Evolutionary conservation across 1,284 basidiomycete genomes (phyloP).

Genomic region (Sanghuangporus sanghuang): DNA sequence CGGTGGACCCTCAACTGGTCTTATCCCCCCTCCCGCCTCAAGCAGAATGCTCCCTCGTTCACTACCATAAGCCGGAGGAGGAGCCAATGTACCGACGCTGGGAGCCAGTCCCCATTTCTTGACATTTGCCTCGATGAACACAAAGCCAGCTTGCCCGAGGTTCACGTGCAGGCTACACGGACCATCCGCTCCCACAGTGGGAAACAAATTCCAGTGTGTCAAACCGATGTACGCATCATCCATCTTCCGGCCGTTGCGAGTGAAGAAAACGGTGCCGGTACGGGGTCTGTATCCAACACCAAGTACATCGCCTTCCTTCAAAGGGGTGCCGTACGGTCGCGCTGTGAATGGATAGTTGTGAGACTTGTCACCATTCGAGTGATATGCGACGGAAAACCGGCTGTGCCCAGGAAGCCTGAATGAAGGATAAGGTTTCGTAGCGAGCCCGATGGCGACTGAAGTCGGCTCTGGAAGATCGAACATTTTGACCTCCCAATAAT

Average conservation of each 20-base stretch:
- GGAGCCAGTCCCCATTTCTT: slow-evolving; percentile 98
- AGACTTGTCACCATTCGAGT: slow-evolving; percentile 95
- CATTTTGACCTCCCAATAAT: slow-evolving; percentile 98
- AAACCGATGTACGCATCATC: slow-evolving; percentile 92
- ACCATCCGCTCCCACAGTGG: slow-evolving; percentile 90
- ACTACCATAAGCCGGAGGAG: slow-evolving; percentile 92
- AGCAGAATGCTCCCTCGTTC: slow-evolving; percentile 91
- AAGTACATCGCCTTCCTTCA: slow-evolving; percentile 92
- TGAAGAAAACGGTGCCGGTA: slow-evolving; percentile 95
- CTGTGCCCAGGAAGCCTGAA: slow-evolving; percentile 89
- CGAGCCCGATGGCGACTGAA: slow-evolving; percentile 82
- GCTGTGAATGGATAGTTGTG: slow-evolving; percentile 96
- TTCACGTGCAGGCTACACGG: slow-evolving; percentile 94
- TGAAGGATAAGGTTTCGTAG: slow-evolving; percentile 91
- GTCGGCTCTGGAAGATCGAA: slow-evolving; percentile 87
- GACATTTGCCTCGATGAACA: slow-evolving; percentile 97
- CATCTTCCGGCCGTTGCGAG: slow-evolving; percentile 90
- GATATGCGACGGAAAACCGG: slow-evolving; percentile 93
- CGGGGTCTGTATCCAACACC: slow-evolving; percentile 92
- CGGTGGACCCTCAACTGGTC: slow-evolving; percentile 35
- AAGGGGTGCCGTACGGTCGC: slow-evolving; percentile 75
- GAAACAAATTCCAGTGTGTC: slow-evolving; percentile 88
- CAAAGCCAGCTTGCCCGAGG: slow-evolving; percentile 92
- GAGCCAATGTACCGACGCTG: slow-evolving; percentile 90
- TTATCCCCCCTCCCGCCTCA: slow-evolving; percentile 74